Conservation (phyloP, 2,329 filamentous ascomycete species). For the Penicillium sp. region DNA sequence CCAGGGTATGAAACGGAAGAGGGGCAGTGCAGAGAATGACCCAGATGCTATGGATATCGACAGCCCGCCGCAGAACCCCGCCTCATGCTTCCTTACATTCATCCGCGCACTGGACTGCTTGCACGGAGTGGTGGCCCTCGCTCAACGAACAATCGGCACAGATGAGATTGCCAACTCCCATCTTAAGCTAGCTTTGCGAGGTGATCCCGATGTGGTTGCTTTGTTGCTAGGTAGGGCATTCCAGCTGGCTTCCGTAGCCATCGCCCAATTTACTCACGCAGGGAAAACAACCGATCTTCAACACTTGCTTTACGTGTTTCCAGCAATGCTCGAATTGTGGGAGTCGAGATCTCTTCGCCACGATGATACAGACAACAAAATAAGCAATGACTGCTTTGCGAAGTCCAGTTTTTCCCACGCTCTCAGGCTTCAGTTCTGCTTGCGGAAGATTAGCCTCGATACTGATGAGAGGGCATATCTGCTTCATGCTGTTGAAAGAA, state of each 20-base stretch:
- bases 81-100: slow-evolving; percentile 35
- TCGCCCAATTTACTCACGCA: slow-evolving; percentile 29
- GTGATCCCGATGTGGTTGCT: slow-evolving; percentile 36
- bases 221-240: slow-evolving; percentile 38
- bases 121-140: slow-evolving; percentile 31
- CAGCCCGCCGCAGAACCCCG: slow-evolving; percentile 29
- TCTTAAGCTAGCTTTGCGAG: slow-evolving; percentile 40
- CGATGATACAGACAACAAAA: slow-evolving; percentile 33
- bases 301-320: slow-evolving; percentile 35
- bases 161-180: slow-evolving; percentile 39
- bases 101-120: slow-evolving; percentile 36
- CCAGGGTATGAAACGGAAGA: slow-evolving; percentile 42
- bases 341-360: slow-evolving; percentile 36
- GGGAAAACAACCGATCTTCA: slow-evolving; percentile 34
- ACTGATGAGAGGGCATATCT: slow-evolving; percentile 34
- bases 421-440: slow-evolving; percentile 33
- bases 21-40: slow-evolving; percentile 25
- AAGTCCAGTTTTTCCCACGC: slow-evolving; percentile 36
- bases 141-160: slow-evolving; percentile 25
- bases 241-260: slow-evolving; percentile 32
- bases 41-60: slow-evolving; percentile 34
- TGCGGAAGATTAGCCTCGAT: slow-evolving; percentile 28
- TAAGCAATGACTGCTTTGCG: slow-evolving; percentile 38
- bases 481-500: slow-evolving; percentile 35
- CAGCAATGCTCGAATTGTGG: slow-evolving; percentile 39